phyloP scores from a whole-genome alignment of 768 basidiomycete species.

The Tubosaeta sp. region DNA sequence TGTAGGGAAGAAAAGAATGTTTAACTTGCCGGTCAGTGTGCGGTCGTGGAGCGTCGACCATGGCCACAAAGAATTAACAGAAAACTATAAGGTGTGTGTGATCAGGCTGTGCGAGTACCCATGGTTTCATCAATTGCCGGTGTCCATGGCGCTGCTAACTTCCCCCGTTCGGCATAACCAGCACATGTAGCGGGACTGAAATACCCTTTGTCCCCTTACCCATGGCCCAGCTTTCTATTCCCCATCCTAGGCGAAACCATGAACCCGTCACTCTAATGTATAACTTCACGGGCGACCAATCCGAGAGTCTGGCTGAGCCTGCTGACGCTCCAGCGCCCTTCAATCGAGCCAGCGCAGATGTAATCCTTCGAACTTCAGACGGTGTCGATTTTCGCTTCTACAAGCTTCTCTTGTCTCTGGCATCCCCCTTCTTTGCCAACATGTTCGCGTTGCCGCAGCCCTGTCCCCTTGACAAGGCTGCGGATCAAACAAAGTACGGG shows the following conservation, averaged over 20 bases:
- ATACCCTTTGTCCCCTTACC: background rate
- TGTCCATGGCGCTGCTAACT: background rate
- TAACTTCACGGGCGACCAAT: background rate
- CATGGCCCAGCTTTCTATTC: slow-evolving; percentile 12
- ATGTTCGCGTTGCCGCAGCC: slow-evolving; percentile 54
- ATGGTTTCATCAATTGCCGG: background rate
- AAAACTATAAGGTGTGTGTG: background rate
- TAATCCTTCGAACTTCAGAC: slow-evolving; percentile 55
- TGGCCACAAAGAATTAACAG: no score
- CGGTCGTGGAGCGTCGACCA: no score
- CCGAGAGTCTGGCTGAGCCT: slow-evolving; percentile 5
- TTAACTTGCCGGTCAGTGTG: no score
- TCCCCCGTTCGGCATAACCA: slow-evolving; percentile 1
- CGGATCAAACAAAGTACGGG: slow-evolving; percentile 30
- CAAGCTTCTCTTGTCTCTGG: slow-evolving; percentile 49
- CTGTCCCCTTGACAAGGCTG: slow-evolving; percentile 20
- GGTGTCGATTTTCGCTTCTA: slow-evolving; percentile 48
- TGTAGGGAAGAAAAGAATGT: no score
- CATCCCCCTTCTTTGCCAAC: slow-evolving; percentile 55
- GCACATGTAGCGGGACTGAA: slow-evolving; percentile 10
- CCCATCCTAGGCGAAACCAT: slow-evolving; percentile 2
- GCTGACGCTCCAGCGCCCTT: slow-evolving; percentile 40
- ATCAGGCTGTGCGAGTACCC: background rate
- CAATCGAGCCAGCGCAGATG: slow-evolving; percentile 45
- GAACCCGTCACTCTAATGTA: slow-evolving; percentile 2